A percentile compares a stretch with the other conserved stretches of the same genome.
These are phyloP conservation scores for Hirsutella thompsonii DNA, from an alignment of 2,329 filamentous ascomycete genomes.

Conservation along the genomic window DNA sequence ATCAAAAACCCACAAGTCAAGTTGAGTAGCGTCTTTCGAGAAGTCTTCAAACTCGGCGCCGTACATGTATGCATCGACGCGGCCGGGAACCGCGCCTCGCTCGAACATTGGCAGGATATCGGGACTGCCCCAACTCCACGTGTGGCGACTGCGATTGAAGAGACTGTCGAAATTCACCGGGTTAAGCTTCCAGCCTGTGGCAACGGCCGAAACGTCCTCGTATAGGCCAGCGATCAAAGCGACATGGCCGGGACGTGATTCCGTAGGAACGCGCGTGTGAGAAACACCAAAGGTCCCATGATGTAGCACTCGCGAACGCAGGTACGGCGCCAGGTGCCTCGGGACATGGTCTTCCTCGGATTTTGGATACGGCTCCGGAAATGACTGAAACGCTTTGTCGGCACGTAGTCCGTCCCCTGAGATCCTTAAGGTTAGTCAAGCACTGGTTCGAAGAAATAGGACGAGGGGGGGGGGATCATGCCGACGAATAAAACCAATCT, in stretches of 20 bases:
- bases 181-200: slow-evolving; percentile 96
- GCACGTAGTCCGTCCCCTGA: slow-evolving; percentile 82
- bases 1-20: slow-evolving; percentile 95
- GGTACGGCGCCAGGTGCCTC: slow-evolving; percentile 76
- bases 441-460: neutral
- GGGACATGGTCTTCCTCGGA: slow-evolving; percentile 53
- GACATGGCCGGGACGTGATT: slow-evolving; percentile 92
- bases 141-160: slow-evolving; percentile 92
- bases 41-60: slow-evolving; percentile 81
- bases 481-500: slow-evolving; percentile 89
- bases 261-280: slow-evolving; percentile 91
- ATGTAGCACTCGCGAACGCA: slow-evolving; percentile 77
- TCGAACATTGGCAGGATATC: slow-evolving; percentile 98
- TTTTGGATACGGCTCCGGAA: slow-evolving; percentile 71
- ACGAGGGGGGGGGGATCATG: slow-evolving; percentile 20
- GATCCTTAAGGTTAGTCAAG: neutral
- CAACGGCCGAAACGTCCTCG: slow-evolving; percentile 94
- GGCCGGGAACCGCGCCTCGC: slow-evolving; percentile 74
- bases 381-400: slow-evolving; percentile 93
- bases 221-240: slow-evolving; percentile 93
- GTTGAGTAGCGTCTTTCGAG: slow-evolving; percentile 62
- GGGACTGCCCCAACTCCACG: slow-evolving; percentile 98
- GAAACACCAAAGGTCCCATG: slow-evolving; percentile 95
- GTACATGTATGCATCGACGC: slow-evolving; percentile 81
- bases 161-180: slow-evolving; percentile 98